Percentiles rank a stretch among this genome's conserved stretches.
These are phyloP conservation scores for Trichoderma reesei DNA, from an alignment of 495 filamentous ascomycete species.

Conservation along the genomic window DNA sequence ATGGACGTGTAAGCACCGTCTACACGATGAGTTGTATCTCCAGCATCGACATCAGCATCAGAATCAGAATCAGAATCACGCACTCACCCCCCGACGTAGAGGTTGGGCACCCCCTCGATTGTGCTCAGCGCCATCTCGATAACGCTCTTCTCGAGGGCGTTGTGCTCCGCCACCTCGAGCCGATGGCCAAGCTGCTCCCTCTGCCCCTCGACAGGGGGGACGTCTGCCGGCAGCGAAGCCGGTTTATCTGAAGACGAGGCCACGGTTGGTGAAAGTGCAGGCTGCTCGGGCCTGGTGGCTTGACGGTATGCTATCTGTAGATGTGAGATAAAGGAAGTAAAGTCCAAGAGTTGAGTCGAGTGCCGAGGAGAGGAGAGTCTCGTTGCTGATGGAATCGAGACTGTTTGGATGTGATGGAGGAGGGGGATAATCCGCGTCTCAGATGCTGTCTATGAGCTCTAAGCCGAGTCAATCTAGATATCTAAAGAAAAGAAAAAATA, in stretches of 20 bases:
- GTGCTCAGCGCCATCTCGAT: constrained; percentile 26
- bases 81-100: constrained; percentile 78
- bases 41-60: too few relatives aligned
- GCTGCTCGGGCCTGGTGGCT: too few relatives aligned
- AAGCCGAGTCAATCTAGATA: too few relatives aligned
- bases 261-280: not conserved
- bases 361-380: too few relatives aligned
- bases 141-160: constrained; percentile 6
- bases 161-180: not conserved
- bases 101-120: constrained; percentile 59
- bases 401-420: too few relatives aligned
- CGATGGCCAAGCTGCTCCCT: constrained; percentile 6
- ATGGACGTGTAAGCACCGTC: not conserved
- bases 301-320: not conserved
- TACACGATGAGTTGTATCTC: too few relatives aligned
- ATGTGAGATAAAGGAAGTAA: not conserved
- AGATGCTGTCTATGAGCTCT: too few relatives aligned
- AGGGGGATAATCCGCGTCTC: too few relatives aligned
- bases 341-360: too few relatives aligned
- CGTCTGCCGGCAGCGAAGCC: not conserved
- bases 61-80: too few relatives aligned
- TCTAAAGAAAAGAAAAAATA: too few relatives aligned
- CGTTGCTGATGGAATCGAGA: too few relatives aligned
- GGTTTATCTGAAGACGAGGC: not conserved
- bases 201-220: constrained; percentile 3